These are phyloP conservation scores for Nannochloris sp. DNA, from an alignment of 139 green algal genomes.

Conservation along the genomic window DNA sequence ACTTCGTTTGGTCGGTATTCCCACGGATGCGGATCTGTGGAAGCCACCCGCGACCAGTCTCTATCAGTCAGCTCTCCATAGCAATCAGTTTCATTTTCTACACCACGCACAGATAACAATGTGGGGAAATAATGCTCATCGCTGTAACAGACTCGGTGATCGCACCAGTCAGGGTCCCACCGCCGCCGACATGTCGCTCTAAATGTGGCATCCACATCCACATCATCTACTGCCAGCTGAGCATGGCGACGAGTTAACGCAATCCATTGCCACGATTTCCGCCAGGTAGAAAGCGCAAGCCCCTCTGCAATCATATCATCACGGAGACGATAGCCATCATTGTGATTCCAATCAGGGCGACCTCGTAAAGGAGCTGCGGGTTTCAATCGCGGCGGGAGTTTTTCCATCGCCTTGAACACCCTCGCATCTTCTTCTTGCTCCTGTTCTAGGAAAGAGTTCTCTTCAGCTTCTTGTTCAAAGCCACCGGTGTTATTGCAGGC, in stretches of 20 bases:
- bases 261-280: slow-evolving; percentile 23
- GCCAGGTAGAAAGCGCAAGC: not conserved
- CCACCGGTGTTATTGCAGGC: slow-evolving; percentile 6
- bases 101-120: slow-evolving; percentile 17
- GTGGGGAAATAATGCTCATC: slow-evolving; percentile 29
- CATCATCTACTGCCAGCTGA: slow-evolving; percentile 11
- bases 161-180: not conserved
- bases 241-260: slow-evolving; percentile 12
- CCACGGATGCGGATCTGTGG: slow-evolving; percentile 5
- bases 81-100: slow-evolving; percentile 26
- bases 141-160: not conserved
- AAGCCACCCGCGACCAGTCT: slow-evolving; percentile 4
- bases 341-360: not conserved
- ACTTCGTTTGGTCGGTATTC: slow-evolving; percentile 1
- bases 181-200: not conserved
- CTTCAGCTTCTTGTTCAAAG: no score
- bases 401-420: no score
- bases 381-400: no score
- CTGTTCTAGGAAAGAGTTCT: no score
- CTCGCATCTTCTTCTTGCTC: no score
- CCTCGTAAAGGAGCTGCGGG: no score
- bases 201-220: not conserved
- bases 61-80: slow-evolving; percentile 8
- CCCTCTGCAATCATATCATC: not conserved
- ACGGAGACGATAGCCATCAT: not conserved